Base-by-base conservation (phyloP, 257 asterid genomes). In the Nicotiana paniculata region DNA sequence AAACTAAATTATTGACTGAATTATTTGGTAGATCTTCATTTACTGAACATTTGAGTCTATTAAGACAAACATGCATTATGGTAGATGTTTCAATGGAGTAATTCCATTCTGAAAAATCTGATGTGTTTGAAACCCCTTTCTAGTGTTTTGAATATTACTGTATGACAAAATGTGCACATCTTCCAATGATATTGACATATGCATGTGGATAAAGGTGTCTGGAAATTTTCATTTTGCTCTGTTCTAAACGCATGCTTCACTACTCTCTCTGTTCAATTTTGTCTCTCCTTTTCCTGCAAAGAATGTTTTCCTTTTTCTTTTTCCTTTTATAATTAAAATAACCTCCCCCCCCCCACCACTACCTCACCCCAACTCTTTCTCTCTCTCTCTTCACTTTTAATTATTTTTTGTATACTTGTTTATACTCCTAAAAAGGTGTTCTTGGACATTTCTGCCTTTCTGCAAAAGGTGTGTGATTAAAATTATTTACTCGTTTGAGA, bases 121-220 rank as follows among this genome's bases (percentile, higher is more conserved):
- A 70, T 39, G 24, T 21, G 24, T 39, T 77, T n/a, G n/a, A 11
- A 43, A n/a, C n/a, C 75, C 79, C 82, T 58, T 70, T 76, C n/a
- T 72, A 81, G 53, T 61, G 33, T 35, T 68, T 18, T 21, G 1
- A 3, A 33, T 18, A 39, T 68, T 37, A 28, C 30, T 28, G 30
- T 28, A 83, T 78, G 80, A 83, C 76, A 83, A 13, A 54, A 64
- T n/a, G 51, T 84, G 89, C 80, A 26, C 80, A 75, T 75, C 11
- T 75, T 51, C 28, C 80, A 51, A 75, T 75, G 80, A 75, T 63
- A 75, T 75, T 51, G 80, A 75, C 80, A 26, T 51, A 75, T 75
- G 80, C 80, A 75, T 51, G 80, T 26, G 80, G 28, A 13, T 51
- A 75, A 75, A 75, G 64, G 63, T 51, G 63, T 13, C 63, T 75